These are phyloP conservation scores for Microcyclospora pomicola DNA, from an alignment of 2,329 filamentous ascomycete species.

Conservation along the genomic window DNA sequence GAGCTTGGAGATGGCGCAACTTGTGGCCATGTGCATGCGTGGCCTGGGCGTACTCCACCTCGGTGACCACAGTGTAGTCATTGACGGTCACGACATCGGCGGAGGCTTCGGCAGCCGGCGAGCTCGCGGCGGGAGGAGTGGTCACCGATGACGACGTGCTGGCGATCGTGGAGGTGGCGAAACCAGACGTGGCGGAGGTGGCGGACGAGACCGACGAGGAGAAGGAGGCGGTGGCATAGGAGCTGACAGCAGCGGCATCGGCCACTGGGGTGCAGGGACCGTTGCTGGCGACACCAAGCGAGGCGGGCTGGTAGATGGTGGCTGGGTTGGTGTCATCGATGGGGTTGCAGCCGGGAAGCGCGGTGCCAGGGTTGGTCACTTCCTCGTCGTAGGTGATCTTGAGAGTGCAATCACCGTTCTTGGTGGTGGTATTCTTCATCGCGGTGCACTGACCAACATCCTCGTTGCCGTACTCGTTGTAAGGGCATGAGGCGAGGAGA, in stretches of 20 bases:
- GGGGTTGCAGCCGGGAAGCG: slow-evolving; percentile 44
- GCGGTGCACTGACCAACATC: slow-evolving; percentile 45
- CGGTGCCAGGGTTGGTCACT: slow-evolving; percentile 30
- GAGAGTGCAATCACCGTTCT: slow-evolving; percentile 33
- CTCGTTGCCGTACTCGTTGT: slow-evolving; percentile 46
- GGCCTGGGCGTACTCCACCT: no score
- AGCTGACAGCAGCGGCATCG: not conserved
- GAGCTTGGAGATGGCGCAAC: no score
- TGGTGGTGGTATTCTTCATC: slow-evolving; percentile 12
- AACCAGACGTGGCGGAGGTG: no score
- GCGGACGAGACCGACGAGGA: no score
- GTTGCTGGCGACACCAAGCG: slow-evolving; percentile 8
- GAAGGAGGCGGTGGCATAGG: no score
- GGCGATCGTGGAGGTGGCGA: no score
- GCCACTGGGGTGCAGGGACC: slow-evolving; percentile 3
- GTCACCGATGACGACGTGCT: no score
- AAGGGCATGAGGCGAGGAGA: slow-evolving; percentile 54
- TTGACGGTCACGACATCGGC: no score
- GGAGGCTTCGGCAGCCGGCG: no score
- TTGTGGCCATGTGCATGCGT: no score
- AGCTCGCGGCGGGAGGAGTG: no score
- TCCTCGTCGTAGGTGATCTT: slow-evolving; percentile 30
- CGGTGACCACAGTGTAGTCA: no score
- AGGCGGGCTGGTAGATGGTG: slow-evolving; percentile 9
- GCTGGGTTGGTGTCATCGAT: slow-evolving; percentile 32